Percentiles rank a stretch among this genome's conserved stretches.
These are phyloP conservation scores for Tulasnella sp. DNA, from an alignment of 768 basidiomycete genomes.

Conservation along the genomic window DNA sequence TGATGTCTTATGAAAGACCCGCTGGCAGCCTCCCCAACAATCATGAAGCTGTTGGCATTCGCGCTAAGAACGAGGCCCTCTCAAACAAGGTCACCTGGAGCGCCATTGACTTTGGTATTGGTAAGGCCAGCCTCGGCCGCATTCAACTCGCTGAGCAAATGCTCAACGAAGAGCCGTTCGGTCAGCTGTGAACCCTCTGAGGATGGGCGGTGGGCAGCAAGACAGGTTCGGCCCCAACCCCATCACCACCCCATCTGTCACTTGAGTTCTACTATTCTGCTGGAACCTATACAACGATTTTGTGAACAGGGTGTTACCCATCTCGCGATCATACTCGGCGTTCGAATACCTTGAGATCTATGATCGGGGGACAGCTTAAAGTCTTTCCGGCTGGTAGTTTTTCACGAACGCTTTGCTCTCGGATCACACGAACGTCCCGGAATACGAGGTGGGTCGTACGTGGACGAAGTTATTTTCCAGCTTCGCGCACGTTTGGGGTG, in stretches of 20 bases:
- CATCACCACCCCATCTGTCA: not conserved
- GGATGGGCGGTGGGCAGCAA: not conserved
- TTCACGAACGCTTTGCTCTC: not conserved
- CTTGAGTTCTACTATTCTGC: not conserved
- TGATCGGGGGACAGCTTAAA: not conserved
- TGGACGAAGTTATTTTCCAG: not conserved
- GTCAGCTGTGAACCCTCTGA: not conserved
- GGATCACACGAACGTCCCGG: not conserved
- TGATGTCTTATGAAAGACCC: not conserved
- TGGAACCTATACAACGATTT: not conserved
- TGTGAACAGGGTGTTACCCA: not conserved
- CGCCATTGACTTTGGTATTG: not conserved
- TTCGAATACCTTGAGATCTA: too few relatives aligned
- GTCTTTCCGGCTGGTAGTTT: not conserved
- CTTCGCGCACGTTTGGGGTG: not conserved
- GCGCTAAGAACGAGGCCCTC: not conserved
- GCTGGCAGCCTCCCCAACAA: not conserved
- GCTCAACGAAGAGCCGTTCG: not conserved
- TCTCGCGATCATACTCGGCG: not conserved
- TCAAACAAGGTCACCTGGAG: not conserved
- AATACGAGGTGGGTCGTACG: not conserved
- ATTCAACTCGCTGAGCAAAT: not conserved
- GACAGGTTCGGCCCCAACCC: not conserved
- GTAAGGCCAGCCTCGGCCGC: not conserved
- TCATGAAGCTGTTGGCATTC: not conserved